Base-by-base conservation (phyloP, 306 rosid genomes). In the Cucumis melo region DNA sequence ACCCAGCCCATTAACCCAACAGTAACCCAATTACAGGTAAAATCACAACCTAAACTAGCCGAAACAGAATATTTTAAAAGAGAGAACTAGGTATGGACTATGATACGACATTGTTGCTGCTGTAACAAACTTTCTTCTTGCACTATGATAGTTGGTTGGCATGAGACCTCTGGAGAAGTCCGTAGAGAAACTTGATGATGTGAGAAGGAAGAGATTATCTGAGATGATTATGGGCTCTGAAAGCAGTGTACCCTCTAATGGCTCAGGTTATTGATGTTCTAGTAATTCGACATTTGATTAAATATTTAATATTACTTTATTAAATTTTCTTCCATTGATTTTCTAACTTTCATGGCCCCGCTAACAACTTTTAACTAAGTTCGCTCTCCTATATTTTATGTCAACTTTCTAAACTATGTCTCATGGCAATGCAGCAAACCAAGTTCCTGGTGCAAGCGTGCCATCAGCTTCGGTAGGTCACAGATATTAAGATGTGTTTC, bases 121-220 rank as follows among this genome's bases (percentile, higher is more conserved):
- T 78, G 54, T 58, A 48, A 59, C 81, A 34, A 58, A 78, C 54
- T 76, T 86, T 56, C 67, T 72, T 50, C 64, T 21, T 46, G 80
- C 59, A 82, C 76, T 78, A 46, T 56, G 82, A 51, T 82, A 95
- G 99, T 87, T 71, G 66, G 99, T 95, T 82, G 99, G 99, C 85
- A 95, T 95, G 98, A 87, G 97, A 77, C 99, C 99, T 75, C 80
- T 95, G 16, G 99, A 95, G 86, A 85, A 92, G 85, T 92, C 96
- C 7, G 61, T 95, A 67, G 99, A 95, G 87, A 95, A 95, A 84
- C 98, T 95, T 77, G 99, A 95, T 86, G 99, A 95, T 75, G 97
- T 95, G 54, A 88, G 97, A 81, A 92, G 90, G 83, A 92, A 92
- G 85, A 95, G 91, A 82, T 93, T 95, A 70, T 90, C 99, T 36